Evolutionary conservation across 2,329 filamentous ascomycete genomes (phyloP).

Genomic region (Ophiocordyceps camponoti-floridani): DNA sequence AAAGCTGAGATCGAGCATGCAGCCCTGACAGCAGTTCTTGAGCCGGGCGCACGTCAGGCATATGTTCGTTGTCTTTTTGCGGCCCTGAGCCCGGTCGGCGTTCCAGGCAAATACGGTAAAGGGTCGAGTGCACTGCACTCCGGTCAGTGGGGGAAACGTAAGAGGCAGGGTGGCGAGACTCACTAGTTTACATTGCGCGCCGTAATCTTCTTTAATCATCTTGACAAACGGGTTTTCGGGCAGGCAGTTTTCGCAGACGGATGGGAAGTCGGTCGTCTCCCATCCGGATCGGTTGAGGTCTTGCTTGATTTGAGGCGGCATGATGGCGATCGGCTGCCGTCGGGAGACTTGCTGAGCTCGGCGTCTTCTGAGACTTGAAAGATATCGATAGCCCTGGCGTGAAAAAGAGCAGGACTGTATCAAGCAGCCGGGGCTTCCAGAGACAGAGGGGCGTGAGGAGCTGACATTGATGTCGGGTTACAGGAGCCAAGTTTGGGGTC

Average conservation of each 20-base stretch:
- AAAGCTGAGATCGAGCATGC: constrained; percentile 95
- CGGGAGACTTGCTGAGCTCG: too few species aligned
- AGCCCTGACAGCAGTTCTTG: constrained; percentile 98
- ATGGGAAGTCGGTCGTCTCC: constrained; percentile 85
- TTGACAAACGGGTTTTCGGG: constrained; percentile 96
- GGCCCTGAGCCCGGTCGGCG: constrained; percentile 67
- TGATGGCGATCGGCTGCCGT: constrained; percentile 13
- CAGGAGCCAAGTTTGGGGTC: too few species aligned
- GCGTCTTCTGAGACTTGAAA: too few species aligned
- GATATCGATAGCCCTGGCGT: too few species aligned
- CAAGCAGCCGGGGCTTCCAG: too few species aligned
- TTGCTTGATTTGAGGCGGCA: constrained; percentile 89
- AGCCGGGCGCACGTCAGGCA: constrained; percentile 91
- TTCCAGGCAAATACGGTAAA: constrained; percentile 96
- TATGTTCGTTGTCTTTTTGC: constrained; percentile 86
- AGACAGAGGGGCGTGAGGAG: too few species aligned
- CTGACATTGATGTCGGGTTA: too few species aligned
- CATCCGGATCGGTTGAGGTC: constrained; percentile 90
- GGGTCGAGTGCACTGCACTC: constrained; percentile 57
- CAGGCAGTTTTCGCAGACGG: constrained; percentile 80
- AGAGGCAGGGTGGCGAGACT: constrained; percentile 2
- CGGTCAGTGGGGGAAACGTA: not conserved
- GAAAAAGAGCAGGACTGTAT: too few species aligned
- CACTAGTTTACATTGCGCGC: constrained; percentile 61
- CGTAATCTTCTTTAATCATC: constrained; percentile 96